Percentiles rank a stretch among this genome's conserved stretches.
These are phyloP conservation scores for Mentha longifolia DNA, from an alignment of 257 asterid species.

Conservation along the genomic window DNA sequence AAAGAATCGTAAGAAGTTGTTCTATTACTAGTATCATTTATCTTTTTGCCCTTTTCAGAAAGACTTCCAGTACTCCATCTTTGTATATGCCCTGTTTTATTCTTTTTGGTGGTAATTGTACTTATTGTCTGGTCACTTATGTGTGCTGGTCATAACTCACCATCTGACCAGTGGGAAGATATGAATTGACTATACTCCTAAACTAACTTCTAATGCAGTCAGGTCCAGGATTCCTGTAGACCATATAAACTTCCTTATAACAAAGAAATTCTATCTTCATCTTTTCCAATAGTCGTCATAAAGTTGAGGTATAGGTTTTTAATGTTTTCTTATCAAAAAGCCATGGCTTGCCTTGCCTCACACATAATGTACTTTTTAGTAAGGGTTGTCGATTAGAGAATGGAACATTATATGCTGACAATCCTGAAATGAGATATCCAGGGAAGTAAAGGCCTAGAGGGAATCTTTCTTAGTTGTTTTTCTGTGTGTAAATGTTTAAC, in stretches of 20 bases:
- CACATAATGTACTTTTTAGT: background rate
- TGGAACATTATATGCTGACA: slow-evolving; percentile 17
- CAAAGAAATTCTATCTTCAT: too few relatives aligned
- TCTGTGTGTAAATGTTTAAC: background rate
- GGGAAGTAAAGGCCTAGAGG: background rate
- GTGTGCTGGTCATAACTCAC: slow-evolving; percentile 9
- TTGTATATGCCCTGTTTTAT: slow-evolving; percentile 7
- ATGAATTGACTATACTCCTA: background rate
- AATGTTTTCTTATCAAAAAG: background rate
- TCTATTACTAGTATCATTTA: background rate
- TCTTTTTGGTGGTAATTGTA: background rate
- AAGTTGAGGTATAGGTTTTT: too few relatives aligned
- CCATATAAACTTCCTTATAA: too few relatives aligned
- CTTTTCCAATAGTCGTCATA: too few relatives aligned
- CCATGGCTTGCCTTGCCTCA: background rate
- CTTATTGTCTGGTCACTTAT: slow-evolving; percentile 1
- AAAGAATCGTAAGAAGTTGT: slow-evolving; percentile 10
- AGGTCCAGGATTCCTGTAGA: too few relatives aligned
- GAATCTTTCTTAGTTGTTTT: background rate
- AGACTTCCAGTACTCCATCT: slow-evolving; percentile 20
- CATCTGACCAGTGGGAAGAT: background rate
- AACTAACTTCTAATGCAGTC: too few relatives aligned
- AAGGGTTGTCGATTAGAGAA: background rate
- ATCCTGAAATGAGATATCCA: background rate
- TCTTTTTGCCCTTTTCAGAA: background rate